Evolutionary conservation across 306 rosid species (phyloP), one percentile per base, ranked within the genome.

Genomic region (Alnus rubra): DNA sequence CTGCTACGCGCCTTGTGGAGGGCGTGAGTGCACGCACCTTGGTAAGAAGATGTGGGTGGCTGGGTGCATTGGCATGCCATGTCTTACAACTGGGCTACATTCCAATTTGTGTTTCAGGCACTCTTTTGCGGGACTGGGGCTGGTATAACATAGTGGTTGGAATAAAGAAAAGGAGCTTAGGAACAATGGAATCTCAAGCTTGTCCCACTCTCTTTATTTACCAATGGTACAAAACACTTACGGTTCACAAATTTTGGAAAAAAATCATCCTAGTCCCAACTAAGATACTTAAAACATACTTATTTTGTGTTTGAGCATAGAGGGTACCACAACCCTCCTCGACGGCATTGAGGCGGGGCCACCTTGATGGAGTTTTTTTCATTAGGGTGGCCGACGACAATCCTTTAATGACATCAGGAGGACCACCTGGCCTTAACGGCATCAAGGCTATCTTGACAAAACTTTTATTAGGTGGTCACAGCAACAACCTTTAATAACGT

Each of bases 1-100:
- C 45, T 7, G 48, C 44, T 28, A 75, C 71, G 59, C 79, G 51
- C 37, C 45, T 28, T 60, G 8, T 45, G 5, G 15, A 15, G 58
- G 37, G 2, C 44, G 65, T 74, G 79, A 12, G 49, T 64, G 45
- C 62, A 48, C 6, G 45, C 45, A 42, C 45, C 72, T 23, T 14
- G 10, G 51, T 65, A 3, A 37, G 73, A 52, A 31, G 51, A 54
- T 19, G 62, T 18, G 72, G 28, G 28, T 23, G 28, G 28, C 28
- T 23, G 28, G 28, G 55, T 31, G 28, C 30, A 49, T 13, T 15
- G 37, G 15, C 82, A 13, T 48, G 48, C 42, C 76, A 16, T 81
- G 80, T 52, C 80, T 11, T 49, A 50, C 73, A 50, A 76, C 13
- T 76, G 78, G 70, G 56, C 76, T 76, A 69, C 80, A 67, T 74